Conservation (phyloP, 2,329 filamentous ascomycete genomes). For the Aschersonia sp. region DNA sequence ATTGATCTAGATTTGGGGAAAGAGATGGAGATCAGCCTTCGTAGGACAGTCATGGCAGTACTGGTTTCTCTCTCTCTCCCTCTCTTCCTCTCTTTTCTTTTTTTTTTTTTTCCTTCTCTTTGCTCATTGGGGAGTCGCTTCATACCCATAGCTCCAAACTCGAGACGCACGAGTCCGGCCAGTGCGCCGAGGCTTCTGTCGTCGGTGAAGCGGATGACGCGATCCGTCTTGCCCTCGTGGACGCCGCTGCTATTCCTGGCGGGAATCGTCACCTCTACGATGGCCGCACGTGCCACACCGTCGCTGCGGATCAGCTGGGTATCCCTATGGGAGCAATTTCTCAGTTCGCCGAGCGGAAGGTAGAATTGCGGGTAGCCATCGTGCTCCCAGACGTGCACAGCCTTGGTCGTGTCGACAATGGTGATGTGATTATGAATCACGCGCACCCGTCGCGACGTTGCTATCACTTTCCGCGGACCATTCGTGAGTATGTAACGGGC, state of each 20-base stretch:
- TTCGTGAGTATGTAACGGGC: slow-evolving; percentile 12
- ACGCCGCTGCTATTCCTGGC: slow-evolving; percentile 7
- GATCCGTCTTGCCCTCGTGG: slow-evolving; percentile 14
- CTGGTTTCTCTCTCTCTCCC: no score
- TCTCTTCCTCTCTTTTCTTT: no score
- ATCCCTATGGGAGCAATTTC: slow-evolving; percentile 13
- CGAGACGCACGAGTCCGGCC: slow-evolving; percentile 17
- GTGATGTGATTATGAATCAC: slow-evolving; percentile 16
- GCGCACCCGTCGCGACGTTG: slow-evolving; percentile 16
- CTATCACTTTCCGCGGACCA: slow-evolving; percentile 11
- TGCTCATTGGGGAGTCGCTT: no score
- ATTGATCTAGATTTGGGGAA: slow-evolving; percentile 16
- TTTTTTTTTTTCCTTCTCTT: no score
- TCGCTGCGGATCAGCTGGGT: slow-evolving; percentile 11
- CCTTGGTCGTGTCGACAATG: slow-evolving; percentile 22
- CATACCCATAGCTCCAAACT: slow-evolving; percentile 20
- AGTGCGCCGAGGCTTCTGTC: slow-evolving; percentile 19
- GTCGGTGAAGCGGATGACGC: slow-evolving; percentile 23
- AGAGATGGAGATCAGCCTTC: not conserved
- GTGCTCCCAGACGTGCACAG: slow-evolving; percentile 29
- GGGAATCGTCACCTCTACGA: slow-evolving; percentile 16
- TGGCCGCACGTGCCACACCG: slow-evolving; percentile 11
- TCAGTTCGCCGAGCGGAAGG: slow-evolving; percentile 16
- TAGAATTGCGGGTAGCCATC: slow-evolving; percentile 32
- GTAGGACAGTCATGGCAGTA: not conserved